Evolutionary conservation across 768 basidiomycete species (phyloP).

Genomic region (Mycena galericulata): DNA sequence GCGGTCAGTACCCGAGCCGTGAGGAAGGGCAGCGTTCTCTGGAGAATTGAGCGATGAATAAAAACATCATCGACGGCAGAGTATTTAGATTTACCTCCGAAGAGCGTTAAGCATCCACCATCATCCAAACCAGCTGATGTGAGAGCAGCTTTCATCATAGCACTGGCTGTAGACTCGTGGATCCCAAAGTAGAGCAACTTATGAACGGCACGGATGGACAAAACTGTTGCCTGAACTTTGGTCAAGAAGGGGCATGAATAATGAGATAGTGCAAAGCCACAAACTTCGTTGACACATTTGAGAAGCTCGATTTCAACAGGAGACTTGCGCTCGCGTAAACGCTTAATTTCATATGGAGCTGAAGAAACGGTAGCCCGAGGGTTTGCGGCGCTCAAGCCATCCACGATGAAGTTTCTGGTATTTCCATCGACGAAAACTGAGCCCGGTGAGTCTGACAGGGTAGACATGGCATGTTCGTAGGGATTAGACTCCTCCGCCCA

Average conservation of each 20-base stretch:
- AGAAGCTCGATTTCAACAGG: conserved; percentile 75
- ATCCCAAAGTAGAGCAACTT: conserved; percentile 76
- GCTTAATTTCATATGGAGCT: conserved; percentile 66
- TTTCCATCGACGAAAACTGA: conserved; percentile 71
- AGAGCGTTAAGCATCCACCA: conserved; percentile 75
- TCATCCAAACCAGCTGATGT: conserved; percentile 67
- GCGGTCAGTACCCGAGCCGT: conserved; percentile 83
- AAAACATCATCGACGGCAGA: background rate
- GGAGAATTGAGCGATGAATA: conserved; percentile 14
- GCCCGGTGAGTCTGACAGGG: conserved; percentile 38
- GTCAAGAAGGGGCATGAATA: background rate
- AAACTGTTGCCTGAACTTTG: conserved; percentile 75
- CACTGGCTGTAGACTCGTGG: conserved; percentile 75
- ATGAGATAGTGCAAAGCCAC: conserved; percentile 3
- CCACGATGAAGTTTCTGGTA: conserved; percentile 72
- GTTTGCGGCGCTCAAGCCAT: conserved; percentile 66
- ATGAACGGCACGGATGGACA: conserved; percentile 77
- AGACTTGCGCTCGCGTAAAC: conserved; percentile 82
- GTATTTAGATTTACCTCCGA: conserved; percentile 69
- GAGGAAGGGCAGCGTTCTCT: conserved; percentile 91
- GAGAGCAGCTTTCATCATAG: conserved; percentile 69
- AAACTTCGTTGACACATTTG: conserved; percentile 84
- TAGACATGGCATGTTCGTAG: conserved; percentile 60
- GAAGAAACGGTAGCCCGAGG: conserved; percentile 52
- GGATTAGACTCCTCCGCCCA: conserved; percentile 81